Evolutionary conservation across 306 rosid genomes (phyloP).

Genomic region (Alnus glutinosa): DNA sequence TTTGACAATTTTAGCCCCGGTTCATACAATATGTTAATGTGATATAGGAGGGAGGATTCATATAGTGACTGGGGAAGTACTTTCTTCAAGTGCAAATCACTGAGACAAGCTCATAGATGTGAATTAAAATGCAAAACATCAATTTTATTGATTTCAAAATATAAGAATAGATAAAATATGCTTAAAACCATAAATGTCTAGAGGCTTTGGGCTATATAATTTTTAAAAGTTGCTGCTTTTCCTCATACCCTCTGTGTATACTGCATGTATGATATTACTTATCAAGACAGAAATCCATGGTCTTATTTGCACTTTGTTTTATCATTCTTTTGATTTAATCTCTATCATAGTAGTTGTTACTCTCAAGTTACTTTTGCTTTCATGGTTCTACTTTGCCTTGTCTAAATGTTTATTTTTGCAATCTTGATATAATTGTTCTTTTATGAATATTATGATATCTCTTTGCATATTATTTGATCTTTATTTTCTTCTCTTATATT

Average conservation of each 20-base stretch:
- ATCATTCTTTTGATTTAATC: conserved; percentile 22
- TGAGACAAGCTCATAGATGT: not conserved
- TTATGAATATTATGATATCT: not conserved
- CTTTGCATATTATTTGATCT: conserved; percentile 29
- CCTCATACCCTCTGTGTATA: too few relatives aligned
- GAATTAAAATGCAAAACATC: not conserved
- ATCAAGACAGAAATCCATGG: not conserved
- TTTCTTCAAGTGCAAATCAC: not conserved
- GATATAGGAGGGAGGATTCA: too few relatives aligned
- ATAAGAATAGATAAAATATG: not conserved
- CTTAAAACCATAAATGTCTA: not conserved
- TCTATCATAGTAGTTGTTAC: conserved; percentile 1
- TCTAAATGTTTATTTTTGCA: not conserved
- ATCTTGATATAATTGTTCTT: not conserved
- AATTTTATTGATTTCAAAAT: not conserved
- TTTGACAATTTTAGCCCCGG: not conserved
- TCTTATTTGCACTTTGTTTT: conserved; percentile 6
- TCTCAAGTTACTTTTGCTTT: conserved; percentile 6
- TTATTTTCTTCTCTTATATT: conserved; percentile 4
- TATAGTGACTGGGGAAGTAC: not conserved
- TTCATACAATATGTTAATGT: too few relatives aligned
- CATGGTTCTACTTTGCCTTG: conserved; percentile 8
- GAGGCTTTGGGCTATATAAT: not conserved
- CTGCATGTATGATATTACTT: too few relatives aligned
- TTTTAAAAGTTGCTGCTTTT: not conserved